phyloP scores from a whole-genome alignment of 371 early-diverging fungal genomes.

The Basidiobolus meristosporus region DNA sequence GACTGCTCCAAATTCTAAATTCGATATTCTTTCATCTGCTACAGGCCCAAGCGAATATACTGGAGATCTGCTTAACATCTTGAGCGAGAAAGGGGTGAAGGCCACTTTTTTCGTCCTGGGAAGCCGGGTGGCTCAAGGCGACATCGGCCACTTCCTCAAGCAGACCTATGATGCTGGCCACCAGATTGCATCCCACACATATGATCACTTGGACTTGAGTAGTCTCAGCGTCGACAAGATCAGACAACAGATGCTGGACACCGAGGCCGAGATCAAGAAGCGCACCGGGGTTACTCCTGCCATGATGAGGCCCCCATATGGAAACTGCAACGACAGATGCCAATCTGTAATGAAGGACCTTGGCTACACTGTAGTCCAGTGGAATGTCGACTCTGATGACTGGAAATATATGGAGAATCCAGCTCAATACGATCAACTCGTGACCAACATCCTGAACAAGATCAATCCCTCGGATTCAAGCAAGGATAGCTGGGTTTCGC shows the following conservation, averaged over 20 bases:
- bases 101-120: constrained; percentile 56
- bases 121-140: too few relatives aligned
- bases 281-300: constrained; percentile 17
- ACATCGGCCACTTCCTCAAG: constrained; percentile 12
- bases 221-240: constrained; percentile 12
- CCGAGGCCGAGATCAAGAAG: too few relatives aligned
- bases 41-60: too few relatives aligned
- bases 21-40: too few relatives aligned
- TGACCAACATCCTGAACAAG: too few relatives aligned
- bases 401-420: constrained; percentile 5
- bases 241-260: constrained; percentile 3
- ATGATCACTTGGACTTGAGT: constrained; percentile 20
- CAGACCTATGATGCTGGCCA: constrained; percentile 18
- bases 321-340: neutral
- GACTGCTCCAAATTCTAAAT: too few relatives aligned
- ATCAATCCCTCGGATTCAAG: too few relatives aligned
- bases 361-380: constrained; percentile 4
- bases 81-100: too few relatives aligned
- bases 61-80: too few relatives aligned
- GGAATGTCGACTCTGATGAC: constrained; percentile 9
- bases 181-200: constrained; percentile 27
- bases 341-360: neutral
- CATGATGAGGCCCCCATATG: constrained; percentile 17
- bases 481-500: neutral
- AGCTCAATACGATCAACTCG: too few relatives aligned